Percentiles rank a stretch among this genome's conserved stretches.
phyloP scores from a whole-genome alignment of 2,329 filamentous ascomycete species.

The Cordyceps farinosa region DNA sequence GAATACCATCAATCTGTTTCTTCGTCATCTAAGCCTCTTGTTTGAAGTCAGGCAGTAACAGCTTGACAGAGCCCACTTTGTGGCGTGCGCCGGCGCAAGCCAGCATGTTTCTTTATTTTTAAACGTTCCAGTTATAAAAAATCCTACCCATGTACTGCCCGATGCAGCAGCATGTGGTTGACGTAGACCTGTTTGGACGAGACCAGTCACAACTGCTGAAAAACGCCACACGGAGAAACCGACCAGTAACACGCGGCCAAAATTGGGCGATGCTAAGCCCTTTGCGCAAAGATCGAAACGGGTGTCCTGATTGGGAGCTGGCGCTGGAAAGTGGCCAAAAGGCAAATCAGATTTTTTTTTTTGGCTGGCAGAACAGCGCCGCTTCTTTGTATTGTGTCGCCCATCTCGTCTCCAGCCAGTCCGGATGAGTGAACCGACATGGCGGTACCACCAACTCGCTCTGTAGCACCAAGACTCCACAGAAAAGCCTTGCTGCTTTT shows the following conservation, averaged over 20 bases:
- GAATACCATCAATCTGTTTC: too few relatives aligned
- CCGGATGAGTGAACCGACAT: slow-evolving; percentile 10
- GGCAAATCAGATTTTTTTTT: not conserved
- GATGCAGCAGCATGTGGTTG: not conserved
- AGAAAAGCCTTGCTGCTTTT: not conserved
- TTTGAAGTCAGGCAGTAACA: not conserved
- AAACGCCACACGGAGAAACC: not conserved
- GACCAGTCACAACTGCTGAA: not conserved
- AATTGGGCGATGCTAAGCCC: not conserved
- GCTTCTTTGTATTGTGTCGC: not conserved
- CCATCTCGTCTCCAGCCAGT: not conserved
- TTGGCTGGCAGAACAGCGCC: not conserved
- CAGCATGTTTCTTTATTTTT: slow-evolving; percentile 8
- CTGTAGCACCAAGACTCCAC: not conserved
- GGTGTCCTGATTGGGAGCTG: not conserved
- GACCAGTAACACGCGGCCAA: not conserved
- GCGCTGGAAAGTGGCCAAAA: not conserved
- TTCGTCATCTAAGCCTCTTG: too few relatives aligned
- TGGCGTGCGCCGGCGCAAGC: slow-evolving; percentile 1
- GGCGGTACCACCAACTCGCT: not conserved
- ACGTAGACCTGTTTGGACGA: not conserved
- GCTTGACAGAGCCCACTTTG: not conserved
- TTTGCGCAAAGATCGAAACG: slow-evolving; percentile 1
- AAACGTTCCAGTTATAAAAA: not conserved
- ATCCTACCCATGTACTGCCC: not conserved